These are phyloP conservation scores for Penicillium sp. DNA, from an alignment of 2,329 filamentous ascomycete species.

Conservation along the genomic window DNA sequence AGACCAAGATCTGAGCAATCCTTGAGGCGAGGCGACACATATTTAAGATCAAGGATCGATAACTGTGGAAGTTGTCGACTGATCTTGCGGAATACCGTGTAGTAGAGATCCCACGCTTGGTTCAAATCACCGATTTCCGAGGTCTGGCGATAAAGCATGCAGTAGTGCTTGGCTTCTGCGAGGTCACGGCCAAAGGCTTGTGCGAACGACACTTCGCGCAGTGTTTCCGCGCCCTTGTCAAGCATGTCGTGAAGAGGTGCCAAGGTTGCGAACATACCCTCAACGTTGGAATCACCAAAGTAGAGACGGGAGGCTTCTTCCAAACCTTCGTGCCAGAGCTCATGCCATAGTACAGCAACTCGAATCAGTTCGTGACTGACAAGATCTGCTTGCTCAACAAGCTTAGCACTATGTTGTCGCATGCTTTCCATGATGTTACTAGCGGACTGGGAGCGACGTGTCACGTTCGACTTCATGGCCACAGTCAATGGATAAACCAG, in stretches of 20 bases:
- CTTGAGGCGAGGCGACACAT: slow-evolving; percentile 93
- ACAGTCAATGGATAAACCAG: slow-evolving; percentile 97
- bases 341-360: slow-evolving; percentile 96
- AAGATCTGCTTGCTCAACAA: slow-evolving; percentile 93
- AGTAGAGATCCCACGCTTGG: slow-evolving; percentile 98
- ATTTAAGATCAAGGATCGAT: slow-evolving; percentile 89
- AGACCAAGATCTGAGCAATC: slow-evolving; percentile 84
- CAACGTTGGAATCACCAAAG: slow-evolving; percentile 96
- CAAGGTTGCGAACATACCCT: slow-evolving; percentile 93
- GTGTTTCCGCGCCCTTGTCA: slow-evolving; percentile 86
- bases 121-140: slow-evolving; percentile 92
- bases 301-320: slow-evolving; percentile 96
- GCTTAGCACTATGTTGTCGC: slow-evolving; percentile 87
- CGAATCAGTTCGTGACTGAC: slow-evolving; percentile 97
- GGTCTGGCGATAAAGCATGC: slow-evolving; percentile 86
- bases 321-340: slow-evolving; percentile 97
- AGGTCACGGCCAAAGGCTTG: slow-evolving; percentile 97
- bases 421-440: slow-evolving; percentile 97
- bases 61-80: slow-evolving; percentile 90
- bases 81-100: slow-evolving; percentile 96
- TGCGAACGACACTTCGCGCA: slow-evolving; percentile 94
- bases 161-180: slow-evolving; percentile 94
- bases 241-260: slow-evolving; percentile 90
- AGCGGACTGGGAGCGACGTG: slow-evolving; percentile 82
- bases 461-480: slow-evolving; percentile 93